Evolutionary conservation across 768 basidiomycete genomes (phyloP).

Genomic region (Termitomyces sp.): DNA sequence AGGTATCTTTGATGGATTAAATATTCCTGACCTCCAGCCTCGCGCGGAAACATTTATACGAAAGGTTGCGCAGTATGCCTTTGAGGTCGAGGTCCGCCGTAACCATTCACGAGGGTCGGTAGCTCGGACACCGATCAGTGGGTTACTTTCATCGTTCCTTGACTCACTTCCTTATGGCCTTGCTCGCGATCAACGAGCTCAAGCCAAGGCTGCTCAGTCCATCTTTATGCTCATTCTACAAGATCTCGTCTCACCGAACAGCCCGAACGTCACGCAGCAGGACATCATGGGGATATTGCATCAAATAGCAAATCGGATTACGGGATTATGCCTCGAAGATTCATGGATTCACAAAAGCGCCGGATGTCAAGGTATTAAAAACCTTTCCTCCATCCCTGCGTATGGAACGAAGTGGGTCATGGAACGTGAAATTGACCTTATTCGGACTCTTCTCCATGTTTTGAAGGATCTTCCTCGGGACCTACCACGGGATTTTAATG

Average conservation of each 20-base stretch:
- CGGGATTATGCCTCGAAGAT: conserved; percentile 84
- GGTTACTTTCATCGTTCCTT: conserved; percentile 64
- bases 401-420: conserved; percentile 75
- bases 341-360: conserved; percentile 88
- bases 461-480: conserved; percentile 93
- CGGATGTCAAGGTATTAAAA: conserved; percentile 79
- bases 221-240: conserved; percentile 59
- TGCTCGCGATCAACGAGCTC: conserved; percentile 56
- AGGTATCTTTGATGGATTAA: conserved; percentile 72
- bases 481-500: conserved; percentile 73
- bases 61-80: conserved; percentile 64
- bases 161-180: conserved; percentile 77
- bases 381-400: conserved; percentile 67
- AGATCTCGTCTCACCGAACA: conserved; percentile 56
- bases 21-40: conserved; percentile 61
- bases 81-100: conserved; percentile 68
- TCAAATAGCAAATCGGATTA: conserved; percentile 79
- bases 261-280: conserved; percentile 38
- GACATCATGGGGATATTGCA: conserved; percentile 69
- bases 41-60: conserved; percentile 68
- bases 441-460: conserved; percentile 85
- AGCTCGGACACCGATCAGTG: conserved; percentile 47
- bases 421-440: conserved; percentile 85
- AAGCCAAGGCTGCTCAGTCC: conserved; percentile 52
- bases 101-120: conserved; percentile 47